Conservation (phyloP, 257 asterid genomes). For the Forsythia suspensa region DNA sequence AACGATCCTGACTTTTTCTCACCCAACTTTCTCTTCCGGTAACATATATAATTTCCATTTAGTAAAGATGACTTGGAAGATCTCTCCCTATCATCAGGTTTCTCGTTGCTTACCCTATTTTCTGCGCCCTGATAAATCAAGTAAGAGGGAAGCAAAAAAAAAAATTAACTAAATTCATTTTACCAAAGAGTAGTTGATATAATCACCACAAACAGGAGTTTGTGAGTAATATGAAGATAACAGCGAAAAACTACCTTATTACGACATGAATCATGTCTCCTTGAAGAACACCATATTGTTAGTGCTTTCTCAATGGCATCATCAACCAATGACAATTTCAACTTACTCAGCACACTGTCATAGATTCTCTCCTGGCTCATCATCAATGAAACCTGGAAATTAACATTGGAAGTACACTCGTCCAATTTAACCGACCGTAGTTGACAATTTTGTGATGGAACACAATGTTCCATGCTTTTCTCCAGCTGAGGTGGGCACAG, state of each 20-base stretch:
- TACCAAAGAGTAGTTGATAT: conserved; percentile 14
- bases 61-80: conserved; percentile 42
- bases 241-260: conserved; percentile 38
- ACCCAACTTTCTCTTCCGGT: conserved; percentile 54
- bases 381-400: conserved; percentile 57
- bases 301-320: conserved; percentile 43
- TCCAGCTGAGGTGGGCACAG: conserved; percentile 55
- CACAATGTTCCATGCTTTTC: conserved; percentile 36
- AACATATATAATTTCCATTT: conserved; percentile 51
- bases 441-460: conserved; percentile 38
- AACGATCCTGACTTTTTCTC: conserved; percentile 42
- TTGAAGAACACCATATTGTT: conserved; percentile 24
- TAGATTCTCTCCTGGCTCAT: conserved; percentile 61
- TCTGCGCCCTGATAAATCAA: conserved; percentile 40
- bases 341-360: conserved; percentile 54
- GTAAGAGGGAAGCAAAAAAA: neutral
- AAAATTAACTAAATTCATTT: conserved; percentile 8
- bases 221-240: neutral
- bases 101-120: conserved; percentile 28
- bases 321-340: conserved; percentile 48
- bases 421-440: conserved; percentile 36
- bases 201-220: conserved; percentile 14
- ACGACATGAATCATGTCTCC: conserved; percentile 35
- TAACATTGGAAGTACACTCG: conserved; percentile 35
- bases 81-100: conserved; percentile 34